Percentiles rank a stretch among this genome's conserved stretches.
phyloP scores from a whole-genome alignment of 345 rosid genomes.

The Euphorbia lathyris region DNA sequence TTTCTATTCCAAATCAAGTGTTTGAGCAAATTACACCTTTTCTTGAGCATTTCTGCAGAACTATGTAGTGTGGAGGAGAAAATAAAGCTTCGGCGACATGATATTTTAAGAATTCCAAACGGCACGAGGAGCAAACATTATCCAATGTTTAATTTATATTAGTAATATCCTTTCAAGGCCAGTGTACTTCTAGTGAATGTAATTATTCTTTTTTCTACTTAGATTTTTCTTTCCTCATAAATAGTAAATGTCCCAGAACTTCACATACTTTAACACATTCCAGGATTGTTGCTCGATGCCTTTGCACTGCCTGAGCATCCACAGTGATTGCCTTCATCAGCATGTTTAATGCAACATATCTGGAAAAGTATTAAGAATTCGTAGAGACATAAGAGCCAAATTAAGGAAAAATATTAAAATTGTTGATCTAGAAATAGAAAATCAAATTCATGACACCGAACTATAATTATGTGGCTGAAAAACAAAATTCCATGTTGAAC shows the following conservation, averaged over 20 bases:
- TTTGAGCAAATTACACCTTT: not conserved
- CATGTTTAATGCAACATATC: slow-evolving; percentile 97
- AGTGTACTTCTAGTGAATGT: not conserved
- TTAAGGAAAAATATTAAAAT: not conserved
- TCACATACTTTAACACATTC: slow-evolving; percentile 94
- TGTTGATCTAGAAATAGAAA: slow-evolving; percentile 4
- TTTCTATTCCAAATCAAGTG: not conserved
- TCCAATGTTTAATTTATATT: not conserved
- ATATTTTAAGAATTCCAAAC: not conserved
- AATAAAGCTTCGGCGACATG: not conserved
- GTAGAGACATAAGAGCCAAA: slow-evolving; percentile 4
- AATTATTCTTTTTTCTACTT: not conserved
- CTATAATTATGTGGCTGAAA: not conserved
- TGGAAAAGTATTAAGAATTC: slow-evolving; percentile 33
- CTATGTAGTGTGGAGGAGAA: not conserved
- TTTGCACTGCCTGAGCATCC: slow-evolving; percentile 94
- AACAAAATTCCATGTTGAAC: not conserved
- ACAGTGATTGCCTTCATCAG: slow-evolving; percentile 87
- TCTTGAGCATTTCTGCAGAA: not conserved
- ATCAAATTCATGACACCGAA: not conserved
- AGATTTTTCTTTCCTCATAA: not conserved
- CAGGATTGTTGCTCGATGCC: slow-evolving; percentile 91
- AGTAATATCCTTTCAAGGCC: not conserved
- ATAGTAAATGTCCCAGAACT: not conserved
- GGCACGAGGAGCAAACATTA: not conserved